These are phyloP conservation scores for Globisporangium solare DNA, from an alignment of 352 stramenopile species.

Conservation along the genomic window DNA sequence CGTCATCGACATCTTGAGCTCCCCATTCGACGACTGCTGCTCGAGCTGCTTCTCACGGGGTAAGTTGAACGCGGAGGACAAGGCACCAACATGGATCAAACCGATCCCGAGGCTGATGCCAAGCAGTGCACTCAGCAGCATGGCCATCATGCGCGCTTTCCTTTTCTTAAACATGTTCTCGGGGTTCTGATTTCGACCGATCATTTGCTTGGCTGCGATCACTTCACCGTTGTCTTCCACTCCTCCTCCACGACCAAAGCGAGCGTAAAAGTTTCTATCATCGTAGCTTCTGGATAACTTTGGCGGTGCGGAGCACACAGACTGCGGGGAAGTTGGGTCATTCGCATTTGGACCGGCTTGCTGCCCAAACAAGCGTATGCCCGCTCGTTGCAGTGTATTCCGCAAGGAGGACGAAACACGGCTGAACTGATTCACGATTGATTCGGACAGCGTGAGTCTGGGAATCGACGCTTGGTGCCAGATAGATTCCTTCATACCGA, in stretches of 20 bases:
- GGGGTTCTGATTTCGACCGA: slow-evolving; percentile 3
- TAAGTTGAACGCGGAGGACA: slow-evolving; percentile 26
- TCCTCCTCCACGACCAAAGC: slow-evolving; percentile 20
- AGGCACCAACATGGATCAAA: slow-evolving; percentile 21
- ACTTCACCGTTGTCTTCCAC: slow-evolving; percentile 20
- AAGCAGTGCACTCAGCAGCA: slow-evolving; percentile 24
- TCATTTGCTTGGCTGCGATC: slow-evolving; percentile 16
- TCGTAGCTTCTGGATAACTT: slow-evolving; percentile 34
- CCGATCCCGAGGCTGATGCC: slow-evolving; percentile 31
- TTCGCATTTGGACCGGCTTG: slow-evolving; percentile 5
- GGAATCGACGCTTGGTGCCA: slow-evolving; percentile 19
- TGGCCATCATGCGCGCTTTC: slow-evolving; percentile 5
- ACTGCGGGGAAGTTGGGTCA: slow-evolving; percentile 40
- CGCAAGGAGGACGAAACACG: slow-evolving; percentile 35
- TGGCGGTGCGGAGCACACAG: slow-evolving; percentile 31
- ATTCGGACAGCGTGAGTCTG: slow-evolving; percentile 11
- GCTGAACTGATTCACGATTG: slow-evolving; percentile 29
- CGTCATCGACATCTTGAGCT: slow-evolving; percentile 19
- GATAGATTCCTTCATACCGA: slow-evolving; percentile 31
- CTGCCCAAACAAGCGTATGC: slow-evolving; percentile 20
- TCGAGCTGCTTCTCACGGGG: slow-evolving; percentile 15
- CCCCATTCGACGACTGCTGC: slow-evolving; percentile 23
- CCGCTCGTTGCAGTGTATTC: slow-evolving; percentile 28
- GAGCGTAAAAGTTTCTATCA: slow-evolving; percentile 38
- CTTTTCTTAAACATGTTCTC: slow-evolving; percentile 15